Base-by-base conservation (phyloP, 345 rosid species). In the Stellera chamaejasme region DNA sequence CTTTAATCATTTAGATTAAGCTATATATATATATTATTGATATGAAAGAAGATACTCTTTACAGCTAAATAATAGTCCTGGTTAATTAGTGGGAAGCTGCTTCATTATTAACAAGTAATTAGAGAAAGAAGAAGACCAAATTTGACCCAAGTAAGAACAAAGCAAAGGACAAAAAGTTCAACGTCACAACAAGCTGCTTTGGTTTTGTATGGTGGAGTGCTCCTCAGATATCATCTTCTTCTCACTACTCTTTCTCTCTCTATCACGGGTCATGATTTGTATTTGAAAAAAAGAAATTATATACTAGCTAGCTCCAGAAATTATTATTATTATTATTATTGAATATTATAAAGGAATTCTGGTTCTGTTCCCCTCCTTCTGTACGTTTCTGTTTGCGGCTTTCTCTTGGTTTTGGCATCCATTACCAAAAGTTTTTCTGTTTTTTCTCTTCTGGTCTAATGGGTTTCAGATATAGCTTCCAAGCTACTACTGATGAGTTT, bases 131-230 rank as follows among this genome's bases (percentile, higher is more conserved):
- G 39, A 32, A 32, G 39, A 32, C 39, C 39, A 32, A 32, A 5
- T 25, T 19, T 51, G 60, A 56, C 73, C 47, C 26, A 65, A 58
- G 63, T 66, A 69, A 62, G 53, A 63, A 69, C 73, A 64, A 54
- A 62, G 66, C 69, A 79, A 74, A 76, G 68, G 78, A 79, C 81
- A 79, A 80, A 66, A 72, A 82, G 75, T 65, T 71, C 77, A 69
- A 69, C 69, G 62, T 76, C 78, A 71, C 61, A 60, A 19, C 56
- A 71, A 48, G 59, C 58, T 63, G 60, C 52, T 76, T 56, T 66
- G 63, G 55, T 57, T 69, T 61, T 65, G 64, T 60, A 66, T 71
- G 79, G 69, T 73, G 68, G 63, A 63, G 69, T 41, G 50, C 56
- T 62, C 10, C 39, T 32, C 39, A 32, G 39, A 5, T 32, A 5